These are phyloP conservation scores for Cystobasidium sp. DNA, from an alignment of 1,284 basidiomycete species.

Conservation along the genomic window DNA sequence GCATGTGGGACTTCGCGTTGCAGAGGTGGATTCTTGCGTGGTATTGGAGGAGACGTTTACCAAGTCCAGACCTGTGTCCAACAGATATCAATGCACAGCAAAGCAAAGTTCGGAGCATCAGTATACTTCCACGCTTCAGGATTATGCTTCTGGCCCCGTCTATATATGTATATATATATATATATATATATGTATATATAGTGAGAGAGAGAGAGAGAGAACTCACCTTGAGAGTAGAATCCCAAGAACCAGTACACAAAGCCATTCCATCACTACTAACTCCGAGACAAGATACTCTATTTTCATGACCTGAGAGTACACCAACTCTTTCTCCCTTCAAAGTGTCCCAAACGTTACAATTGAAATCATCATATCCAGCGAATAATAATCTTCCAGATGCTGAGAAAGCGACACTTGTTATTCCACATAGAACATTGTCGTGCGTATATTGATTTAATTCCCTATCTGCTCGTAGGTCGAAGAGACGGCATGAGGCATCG, in stretches of 20 bases:
- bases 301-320: slow-evolving; percentile 95
- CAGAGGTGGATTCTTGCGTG: too few species aligned
- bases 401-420: slow-evolving; percentile 97
- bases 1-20: too few species aligned
- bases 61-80: slow-evolving; percentile 24
- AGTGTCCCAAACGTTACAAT: slow-evolving; percentile 99
- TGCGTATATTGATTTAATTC: slow-evolving; percentile 96
- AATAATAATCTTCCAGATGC: slow-evolving; percentile 95
- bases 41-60: neutral
- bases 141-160: neutral
- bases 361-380: slow-evolving; percentile 99
- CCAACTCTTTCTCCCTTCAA: slow-evolving; percentile 97
- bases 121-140: neutral
- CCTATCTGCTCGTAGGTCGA: slow-evolving; percentile 95
- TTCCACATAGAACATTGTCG: slow-evolving; percentile 97
- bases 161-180: too few species aligned
- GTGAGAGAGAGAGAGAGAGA: too few species aligned
- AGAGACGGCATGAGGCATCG: slow-evolving; percentile 95
- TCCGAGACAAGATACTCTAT: slow-evolving; percentile 93
- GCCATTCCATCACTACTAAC: slow-evolving; percentile 96
- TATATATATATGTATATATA: too few species aligned
- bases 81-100: neutral
- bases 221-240: slow-evolving; percentile 85
- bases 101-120: neutral
- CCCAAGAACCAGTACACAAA: slow-evolving; percentile 97